Percentiles rank a stretch among this genome's conserved stretches.
Evolutionary conservation across 139 green algal genomes (phyloP).

Genomic region (Coelastrella sp.): DNA sequence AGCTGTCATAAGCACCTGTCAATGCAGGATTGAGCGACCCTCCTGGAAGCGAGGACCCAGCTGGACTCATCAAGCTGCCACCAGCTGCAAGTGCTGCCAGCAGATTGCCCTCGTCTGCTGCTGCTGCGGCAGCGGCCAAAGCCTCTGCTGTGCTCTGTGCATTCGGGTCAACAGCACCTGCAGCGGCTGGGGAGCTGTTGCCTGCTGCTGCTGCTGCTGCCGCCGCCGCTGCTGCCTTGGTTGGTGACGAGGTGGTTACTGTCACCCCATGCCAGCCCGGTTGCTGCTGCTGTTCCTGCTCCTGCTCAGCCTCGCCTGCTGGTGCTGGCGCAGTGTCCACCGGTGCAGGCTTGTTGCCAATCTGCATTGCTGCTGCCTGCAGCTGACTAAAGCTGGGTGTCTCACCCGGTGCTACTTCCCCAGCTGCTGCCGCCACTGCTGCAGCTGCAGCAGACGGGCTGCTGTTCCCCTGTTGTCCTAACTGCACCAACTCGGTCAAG

Average conservation of each 20-base stretch:
- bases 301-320: conserved; percentile 10
- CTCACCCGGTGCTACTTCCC: not conserved
- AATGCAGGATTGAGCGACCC: conserved; percentile 6
- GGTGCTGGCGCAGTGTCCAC: not conserved
- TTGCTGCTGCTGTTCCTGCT: not conserved
- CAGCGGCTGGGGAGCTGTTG: conserved; percentile 1
- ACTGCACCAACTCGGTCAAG: conserved; percentile 34
- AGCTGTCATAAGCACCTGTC: not conserved
- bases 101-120: not conserved
- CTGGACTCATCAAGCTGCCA: conserved; percentile 33
- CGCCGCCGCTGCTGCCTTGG: not conserved
- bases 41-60: conserved; percentile 19
- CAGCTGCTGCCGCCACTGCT: conserved; percentile 27
- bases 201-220: conserved; percentile 21
- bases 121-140: conserved; percentile 29
- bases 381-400: conserved; percentile 20
- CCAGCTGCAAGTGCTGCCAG: conserved; percentile 13
- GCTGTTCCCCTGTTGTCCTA: not conserved
- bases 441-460: conserved; percentile 1
- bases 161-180: not conserved
- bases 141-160: conserved; percentile 14
- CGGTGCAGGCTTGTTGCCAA: not conserved
- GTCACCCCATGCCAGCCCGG: not conserved
- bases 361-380: conserved; percentile 42
- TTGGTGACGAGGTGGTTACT: not conserved